Percentiles rank a stretch among this genome's conserved stretches.
Conservation (phyloP, 306 rosid species). For the Crataegus laevigata region DNA sequence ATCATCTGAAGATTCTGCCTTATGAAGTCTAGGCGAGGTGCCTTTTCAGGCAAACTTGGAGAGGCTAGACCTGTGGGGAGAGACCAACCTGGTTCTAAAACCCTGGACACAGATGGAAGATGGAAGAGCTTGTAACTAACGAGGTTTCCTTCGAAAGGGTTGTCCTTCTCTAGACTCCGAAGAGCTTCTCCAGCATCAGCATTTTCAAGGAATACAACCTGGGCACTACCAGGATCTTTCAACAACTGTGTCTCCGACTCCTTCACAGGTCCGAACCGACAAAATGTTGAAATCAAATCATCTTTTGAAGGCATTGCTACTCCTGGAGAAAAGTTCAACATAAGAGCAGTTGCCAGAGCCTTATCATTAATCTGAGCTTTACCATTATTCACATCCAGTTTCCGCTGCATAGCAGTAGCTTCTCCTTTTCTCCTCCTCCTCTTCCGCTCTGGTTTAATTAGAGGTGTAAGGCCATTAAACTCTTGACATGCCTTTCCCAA, state of each 20-base stretch:
- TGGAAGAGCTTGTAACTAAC: conserved; percentile 42
- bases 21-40: conserved; percentile 45
- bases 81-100: conserved; percentile 5
- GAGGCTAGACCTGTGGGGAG: not conserved
- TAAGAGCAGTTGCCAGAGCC: conserved; percentile 44
- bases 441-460: conserved; percentile 26
- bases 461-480: conserved; percentile 24
- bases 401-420: conserved; percentile 11
- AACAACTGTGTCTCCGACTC: conserved; percentile 48
- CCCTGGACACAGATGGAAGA: conserved; percentile 25
- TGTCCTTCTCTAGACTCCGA: conserved; percentile 44
- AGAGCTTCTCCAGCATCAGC: conserved; percentile 63
- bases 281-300: conserved; percentile 51
- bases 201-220: conserved; percentile 46
- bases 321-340: conserved; percentile 55
- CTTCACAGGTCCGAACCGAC: conserved; percentile 69
- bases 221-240: conserved; percentile 39
- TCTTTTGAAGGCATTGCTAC: conserved; percentile 56
- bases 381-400: conserved; percentile 1
- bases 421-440: conserved; percentile 33
- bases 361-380: conserved; percentile 31
- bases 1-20: conserved; percentile 68
- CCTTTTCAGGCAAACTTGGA: conserved; percentile 19
- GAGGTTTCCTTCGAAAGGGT: conserved; percentile 46
- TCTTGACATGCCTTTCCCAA: conserved; percentile 23